Evolutionary conservation across 768 basidiomycete genomes (phyloP), one percentile per base, ranked within the genome.

Genomic region (Mycena metata): DNA sequence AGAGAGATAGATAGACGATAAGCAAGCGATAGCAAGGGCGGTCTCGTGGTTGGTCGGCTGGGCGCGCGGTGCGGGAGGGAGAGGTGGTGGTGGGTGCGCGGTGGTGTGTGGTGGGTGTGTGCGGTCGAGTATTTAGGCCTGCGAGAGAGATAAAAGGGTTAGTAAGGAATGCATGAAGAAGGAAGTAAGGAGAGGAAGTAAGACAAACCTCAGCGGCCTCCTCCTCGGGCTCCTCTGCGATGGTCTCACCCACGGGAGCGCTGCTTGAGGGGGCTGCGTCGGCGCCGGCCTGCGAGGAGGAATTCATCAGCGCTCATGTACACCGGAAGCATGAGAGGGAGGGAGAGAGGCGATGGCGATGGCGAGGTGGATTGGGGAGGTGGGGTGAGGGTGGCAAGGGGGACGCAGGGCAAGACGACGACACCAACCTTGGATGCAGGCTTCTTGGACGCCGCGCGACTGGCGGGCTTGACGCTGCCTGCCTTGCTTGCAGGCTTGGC

Each of bases 391-490:
- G 16, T 2, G 13, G 23, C 26, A 16, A 43, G 21, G 3, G 36
- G 33, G 30, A 30, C 30, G 6, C 30, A 30, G 30, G 30, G 30
- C 30, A 47, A 12, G 52, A 24, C 6, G 49, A 35, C 19, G 46
- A 64, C 3, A 52, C 61, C 5, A 24, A 70, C 73, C 69, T 72
- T 70, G 63, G 70, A 71, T 12, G 79, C 81, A 64, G 90, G 89
- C 77, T 90, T 90, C 83, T 84, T 88, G 17, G 89, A 90, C 42
- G 82, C 80, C 33, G 88, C 89, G 71, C 87, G 80, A 16, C 88
- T 90, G 35, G 86, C 80, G 10, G 89, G 88, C 69, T 70, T 70
- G 72, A 86, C 86, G 0, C 74, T 76, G 10, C 83, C 75, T 21
- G 79, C 76, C 41, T 77, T 79, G 59, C 82, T 83, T 41, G 82